Base-by-base conservation (phyloP, 73 alveolate genomes). In the Blepharisma japonicum region DNA sequence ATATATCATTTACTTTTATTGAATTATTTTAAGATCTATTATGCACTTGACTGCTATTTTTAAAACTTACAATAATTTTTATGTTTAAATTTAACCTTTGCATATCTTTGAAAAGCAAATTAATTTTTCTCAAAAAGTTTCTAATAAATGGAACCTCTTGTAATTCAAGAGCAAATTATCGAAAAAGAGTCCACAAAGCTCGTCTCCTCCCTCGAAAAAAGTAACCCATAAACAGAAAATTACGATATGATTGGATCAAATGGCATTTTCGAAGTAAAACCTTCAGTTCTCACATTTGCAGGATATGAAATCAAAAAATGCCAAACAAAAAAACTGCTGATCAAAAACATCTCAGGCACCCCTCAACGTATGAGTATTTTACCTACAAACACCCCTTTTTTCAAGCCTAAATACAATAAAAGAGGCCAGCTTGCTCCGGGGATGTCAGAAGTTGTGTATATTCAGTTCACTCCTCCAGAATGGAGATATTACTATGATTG, bases 351-450 rank as follows among this genome's bases (percentile, higher is more conserved):
- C 82, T 89, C 97, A 1, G 89, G 88, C 79, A 86, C 87, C 50
- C 90, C 97, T 8, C 93, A 94, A 83, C 71, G 98, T 48, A 81
- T 94, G 71, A 88, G 87, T 45, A 94, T 94, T 11, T 85, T 94
- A 21, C 98, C 98, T 23, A 94, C 97, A 23, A 82, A 91, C 45
- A 91, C 98, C 7, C 86, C 90, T 5, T 91, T 78, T 68, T 94
- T 94, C 94, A 89, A 89, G 84, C 86, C 92, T 3, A 82, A 87
- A 50, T 94, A 94, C 77, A 74, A 88, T 49, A 94, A 94, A 87
- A 89, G 90, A 68, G 98, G 98, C 5, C 91, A 87, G 92, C 86
- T 94, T 8, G 94, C 98, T n/a, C 89, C 97, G 0, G 97, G 97
- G 7, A 83, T 87, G 45, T 55, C 89, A 9, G 98, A 94, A 77